phyloP scores from a whole-genome alignment of 306 rosid species.

The Rosa multiflora region DNA sequence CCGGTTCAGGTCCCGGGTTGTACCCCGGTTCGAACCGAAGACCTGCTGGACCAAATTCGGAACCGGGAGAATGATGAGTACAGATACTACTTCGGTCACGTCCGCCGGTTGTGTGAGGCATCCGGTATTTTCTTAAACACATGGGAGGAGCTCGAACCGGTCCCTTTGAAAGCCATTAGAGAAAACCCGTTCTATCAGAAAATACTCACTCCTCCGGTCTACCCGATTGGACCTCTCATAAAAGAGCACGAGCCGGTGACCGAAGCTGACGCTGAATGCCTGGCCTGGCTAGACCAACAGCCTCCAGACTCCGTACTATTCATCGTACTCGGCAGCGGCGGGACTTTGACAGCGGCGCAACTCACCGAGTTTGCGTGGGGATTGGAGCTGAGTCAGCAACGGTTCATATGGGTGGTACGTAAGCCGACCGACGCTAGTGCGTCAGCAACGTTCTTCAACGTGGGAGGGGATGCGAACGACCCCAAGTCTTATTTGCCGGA shows the following conservation, averaged over 20 bases:
- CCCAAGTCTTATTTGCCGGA: slow-evolving; percentile 33
- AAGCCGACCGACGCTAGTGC: background rate
- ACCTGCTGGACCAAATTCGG: slow-evolving; percentile 38
- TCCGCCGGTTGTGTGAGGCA: slow-evolving; percentile 31
- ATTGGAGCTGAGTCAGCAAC: slow-evolving; percentile 34
- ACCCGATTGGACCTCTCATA: slow-evolving; percentile 38
- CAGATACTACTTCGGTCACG: slow-evolving; percentile 33
- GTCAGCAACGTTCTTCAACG: slow-evolving; percentile 22
- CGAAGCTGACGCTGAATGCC: slow-evolving; percentile 1
- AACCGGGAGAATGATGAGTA: slow-evolving; percentile 41
- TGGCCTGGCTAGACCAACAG: slow-evolving; percentile 46
- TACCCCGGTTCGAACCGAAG: slow-evolving; percentile 29
- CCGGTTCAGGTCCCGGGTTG: slow-evolving; percentile 46
- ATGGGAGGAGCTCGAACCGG: slow-evolving; percentile 45
- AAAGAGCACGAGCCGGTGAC: slow-evolving; percentile 23
- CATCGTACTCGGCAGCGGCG: slow-evolving; percentile 43
- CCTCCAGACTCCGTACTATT: slow-evolving; percentile 36
- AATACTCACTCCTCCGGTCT: slow-evolving; percentile 28
- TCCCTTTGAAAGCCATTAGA: slow-evolving; percentile 27
- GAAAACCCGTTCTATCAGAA: slow-evolving; percentile 34
- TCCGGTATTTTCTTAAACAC: slow-evolving; percentile 38
- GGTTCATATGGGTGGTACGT: slow-evolving; percentile 46
- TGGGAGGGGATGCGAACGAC: slow-evolving; percentile 15
- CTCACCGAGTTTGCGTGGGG: slow-evolving; percentile 47
- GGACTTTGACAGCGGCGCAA: slow-evolving; percentile 27